Conservation (phyloP, 768 basidiomycete genomes). For the Rhizopogon vinicolor region DNA sequence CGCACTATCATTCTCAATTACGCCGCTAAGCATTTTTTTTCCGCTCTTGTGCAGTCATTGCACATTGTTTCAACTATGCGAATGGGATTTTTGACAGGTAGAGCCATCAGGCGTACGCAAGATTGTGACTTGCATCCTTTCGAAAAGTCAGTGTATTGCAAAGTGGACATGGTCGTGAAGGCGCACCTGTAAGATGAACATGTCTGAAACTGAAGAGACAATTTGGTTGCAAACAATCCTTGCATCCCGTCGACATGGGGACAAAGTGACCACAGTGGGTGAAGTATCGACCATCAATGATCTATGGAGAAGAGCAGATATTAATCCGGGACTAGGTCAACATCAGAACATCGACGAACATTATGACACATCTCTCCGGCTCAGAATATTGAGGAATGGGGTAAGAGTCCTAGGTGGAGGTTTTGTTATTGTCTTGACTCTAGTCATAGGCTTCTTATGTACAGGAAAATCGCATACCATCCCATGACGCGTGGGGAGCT, state of each 20-base stretch:
- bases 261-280: constrained; percentile 68
- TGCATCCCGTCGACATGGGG: constrained; percentile 61
- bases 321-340: constrained; percentile 1
- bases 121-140: constrained; percentile 50
- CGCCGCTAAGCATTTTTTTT: neutral
- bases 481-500: constrained; percentile 33
- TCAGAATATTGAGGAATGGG: constrained; percentile 11
- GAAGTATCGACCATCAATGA: constrained; percentile 75
- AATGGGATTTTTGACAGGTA: constrained; percentile 68
- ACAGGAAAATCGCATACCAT: constrained; percentile 23
- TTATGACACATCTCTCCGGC: constrained; percentile 61
- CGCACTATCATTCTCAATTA: constrained; percentile 3
- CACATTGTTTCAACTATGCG: constrained; percentile 55
- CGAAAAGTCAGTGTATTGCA: neutral
- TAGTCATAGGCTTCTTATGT: constrained; percentile 22
- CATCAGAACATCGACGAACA: constrained; percentile 35
- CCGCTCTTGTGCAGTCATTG: constrained; percentile 26
- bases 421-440: neutral
- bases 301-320: constrained; percentile 32
- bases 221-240: constrained; percentile 59
- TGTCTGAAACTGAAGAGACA: constrained; percentile 74
- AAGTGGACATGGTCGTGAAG: neutral
- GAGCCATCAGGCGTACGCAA: constrained; percentile 63
- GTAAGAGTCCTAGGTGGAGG: neutral
- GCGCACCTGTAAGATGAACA: constrained; percentile 47